Conservation (phyloP, 129 eudicot species). For the sunflower (Helianthus annuus) region DNA sequence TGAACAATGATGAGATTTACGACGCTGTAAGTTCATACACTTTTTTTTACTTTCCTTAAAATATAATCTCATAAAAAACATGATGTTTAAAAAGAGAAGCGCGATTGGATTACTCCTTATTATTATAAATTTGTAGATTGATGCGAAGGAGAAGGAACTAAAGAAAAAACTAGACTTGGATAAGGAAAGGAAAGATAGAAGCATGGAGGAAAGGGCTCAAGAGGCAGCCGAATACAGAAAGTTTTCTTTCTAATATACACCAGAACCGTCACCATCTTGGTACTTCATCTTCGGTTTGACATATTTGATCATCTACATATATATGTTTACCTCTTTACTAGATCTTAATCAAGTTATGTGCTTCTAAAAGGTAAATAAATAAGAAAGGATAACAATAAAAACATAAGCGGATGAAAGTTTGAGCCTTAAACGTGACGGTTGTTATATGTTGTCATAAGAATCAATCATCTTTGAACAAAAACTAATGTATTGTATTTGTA, state of each 20-base stretch:
- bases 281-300: not conserved
- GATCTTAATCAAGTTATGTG: not conserved
- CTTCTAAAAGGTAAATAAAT: not conserved
- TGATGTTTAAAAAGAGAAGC: not conserved
- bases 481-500: not conserved
- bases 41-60: not conserved
- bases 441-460: too few relatives aligned
- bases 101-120: not conserved
- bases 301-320: not conserved
- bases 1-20: slow-evolving; percentile 89
- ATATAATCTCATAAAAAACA: not conserved
- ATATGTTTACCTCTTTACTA: too few relatives aligned
- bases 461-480: too few relatives aligned
- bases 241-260: slow-evolving; percentile 39
- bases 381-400: too few relatives aligned
- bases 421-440: too few relatives aligned
- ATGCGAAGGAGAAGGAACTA: slow-evolving; percentile 86
- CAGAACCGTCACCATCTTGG: not conserved
- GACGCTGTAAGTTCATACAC: slow-evolving; percentile 71
- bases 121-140: slow-evolving; percentile 46
- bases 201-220: slow-evolving; percentile 82
- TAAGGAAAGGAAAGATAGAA: slow-evolving; percentile 88
- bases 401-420: too few relatives aligned
- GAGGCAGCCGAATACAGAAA: slow-evolving; percentile 81
- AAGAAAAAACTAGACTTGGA: slow-evolving; percentile 83